Conservation (phyloP, 768 basidiomycete species). For the Phallus indusiatus region DNA sequence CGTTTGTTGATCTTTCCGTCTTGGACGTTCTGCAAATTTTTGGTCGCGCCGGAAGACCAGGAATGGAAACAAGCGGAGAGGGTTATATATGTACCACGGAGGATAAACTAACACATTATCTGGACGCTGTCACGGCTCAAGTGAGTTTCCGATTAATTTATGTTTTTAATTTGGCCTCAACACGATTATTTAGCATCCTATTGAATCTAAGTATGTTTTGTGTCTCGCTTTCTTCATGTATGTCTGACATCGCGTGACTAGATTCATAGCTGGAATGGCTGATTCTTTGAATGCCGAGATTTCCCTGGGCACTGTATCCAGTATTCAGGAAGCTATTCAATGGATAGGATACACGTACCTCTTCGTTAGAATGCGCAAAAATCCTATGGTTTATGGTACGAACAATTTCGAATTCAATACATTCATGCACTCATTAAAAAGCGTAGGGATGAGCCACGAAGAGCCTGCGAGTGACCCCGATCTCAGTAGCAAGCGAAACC, state of each 20-base stretch:
- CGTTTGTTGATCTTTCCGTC: constrained; percentile 84
- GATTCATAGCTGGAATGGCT: constrained; percentile 74
- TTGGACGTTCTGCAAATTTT: constrained; percentile 97
- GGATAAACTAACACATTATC: constrained; percentile 87
- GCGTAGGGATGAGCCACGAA: constrained; percentile 65
- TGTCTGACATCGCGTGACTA: constrained; percentile 12
- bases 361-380: constrained; percentile 89
- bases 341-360: constrained; percentile 98
- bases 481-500: constrained; percentile 57
- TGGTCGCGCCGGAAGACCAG: constrained; percentile 87
- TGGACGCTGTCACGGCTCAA: constrained; percentile 81
- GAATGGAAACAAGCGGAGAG: constrained; percentile 84
- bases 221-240: no score
- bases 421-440: not conserved
- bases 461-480: constrained; percentile 60
- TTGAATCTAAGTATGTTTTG: constrained; percentile 79
- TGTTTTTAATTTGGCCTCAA: not conserved
- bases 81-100: constrained; percentile 94
- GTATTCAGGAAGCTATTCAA: constrained; percentile 72
- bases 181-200: constrained; percentile 64
- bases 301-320: constrained; percentile 87
- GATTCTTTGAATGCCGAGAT: constrained; percentile 96
- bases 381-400: constrained; percentile 78
- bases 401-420: not conserved
- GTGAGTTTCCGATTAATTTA: constrained; percentile 27